Percentiles rank a stretch among this genome's conserved stretches.
Conservation (phyloP, 345 rosid species). For the Acer campestre region DNA sequence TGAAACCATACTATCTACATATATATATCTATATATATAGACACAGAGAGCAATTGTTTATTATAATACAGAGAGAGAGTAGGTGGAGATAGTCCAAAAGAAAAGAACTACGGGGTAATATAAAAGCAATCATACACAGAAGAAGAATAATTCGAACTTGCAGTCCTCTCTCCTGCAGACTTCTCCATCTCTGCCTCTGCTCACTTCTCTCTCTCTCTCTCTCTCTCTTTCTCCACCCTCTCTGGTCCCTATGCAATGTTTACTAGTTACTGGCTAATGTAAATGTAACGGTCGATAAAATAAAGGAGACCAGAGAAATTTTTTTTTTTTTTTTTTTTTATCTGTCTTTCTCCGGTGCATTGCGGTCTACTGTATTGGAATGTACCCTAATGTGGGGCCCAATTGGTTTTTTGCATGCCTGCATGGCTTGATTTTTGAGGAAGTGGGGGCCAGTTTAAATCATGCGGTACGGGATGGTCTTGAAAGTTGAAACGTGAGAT, state of each 20-base stretch:
- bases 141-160: slow-evolving; percentile 83
- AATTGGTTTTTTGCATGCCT: not conserved
- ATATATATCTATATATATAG: not conserved
- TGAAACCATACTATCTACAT: slow-evolving; percentile 2
- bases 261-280: no score
- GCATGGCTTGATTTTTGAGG: not conserved
- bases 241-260: slow-evolving; percentile 27
- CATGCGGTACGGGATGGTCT: slow-evolving; percentile 11
- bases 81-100: slow-evolving; percentile 27
- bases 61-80: slow-evolving; percentile 3
- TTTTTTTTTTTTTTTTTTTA: not conserved
- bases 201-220: slow-evolving; percentile 10
- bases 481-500: not conserved
- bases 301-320: not conserved
- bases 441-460: slow-evolving; percentile 14
- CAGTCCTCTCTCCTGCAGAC: slow-evolving; percentile 59
- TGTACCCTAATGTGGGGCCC: not conserved
- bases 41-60: not conserved
- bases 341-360: not conserved
- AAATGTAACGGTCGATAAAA: slow-evolving; percentile 12
- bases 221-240: slow-evolving; percentile 3
- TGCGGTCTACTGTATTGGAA: not conserved
- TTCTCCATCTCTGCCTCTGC: slow-evolving; percentile 26
- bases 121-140: slow-evolving; percentile 61
- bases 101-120: slow-evolving; percentile 31